Evolutionary conservation across 495 filamentous ascomycete genomes (phyloP), one percentile per base, ranked within the genome.

Genomic region (Hyphodiscus hymeniophilus): DNA sequence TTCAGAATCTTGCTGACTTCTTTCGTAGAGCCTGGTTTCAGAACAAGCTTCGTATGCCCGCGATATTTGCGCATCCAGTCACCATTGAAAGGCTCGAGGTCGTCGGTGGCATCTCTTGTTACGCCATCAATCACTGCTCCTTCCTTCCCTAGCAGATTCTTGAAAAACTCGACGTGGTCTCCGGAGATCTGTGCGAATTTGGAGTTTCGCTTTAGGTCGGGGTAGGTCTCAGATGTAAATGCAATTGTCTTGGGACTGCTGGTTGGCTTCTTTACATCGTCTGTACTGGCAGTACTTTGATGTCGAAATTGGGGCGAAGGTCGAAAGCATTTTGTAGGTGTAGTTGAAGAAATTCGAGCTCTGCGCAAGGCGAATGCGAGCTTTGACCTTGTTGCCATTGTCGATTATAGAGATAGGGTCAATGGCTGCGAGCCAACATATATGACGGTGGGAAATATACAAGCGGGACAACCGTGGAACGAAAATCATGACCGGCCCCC

Each of bases 11-110:
- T 72, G 74, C 85, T 89, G 60, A 95, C 81, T 65, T 98, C 84
- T 50, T 87, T 78, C 2, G 87, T 88, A 10, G 75, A 79, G 28
- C 71, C 70, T 7, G 92, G 92, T 66, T 91, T 95, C 38, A 98
- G 69, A 7, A 96, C 88, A 7, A 98, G 70, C 47, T 80, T 76
- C 43, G 85, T 80, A 61, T 95, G 90, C 31, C 92, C 92, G 31
- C 88, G 82, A 70, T 96, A 98, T 65, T 98, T 98, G 63, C 86
- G 80, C 94, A 97, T 97, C 92, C 92, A 98, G 69, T 98, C 92
- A 55, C 77, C 79, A 69, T 98, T 98, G 76, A 87, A 97, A 13
- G 89, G 78, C 59, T 91, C 88, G 47, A 97, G 72, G 59, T 98
- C 92, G 51, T 84, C 82, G 22, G 59, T 64, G 16, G 80, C 79